phyloP scores from a whole-genome alignment of 2,329 filamentous ascomycete species.

The Penicillium sp. region DNA sequence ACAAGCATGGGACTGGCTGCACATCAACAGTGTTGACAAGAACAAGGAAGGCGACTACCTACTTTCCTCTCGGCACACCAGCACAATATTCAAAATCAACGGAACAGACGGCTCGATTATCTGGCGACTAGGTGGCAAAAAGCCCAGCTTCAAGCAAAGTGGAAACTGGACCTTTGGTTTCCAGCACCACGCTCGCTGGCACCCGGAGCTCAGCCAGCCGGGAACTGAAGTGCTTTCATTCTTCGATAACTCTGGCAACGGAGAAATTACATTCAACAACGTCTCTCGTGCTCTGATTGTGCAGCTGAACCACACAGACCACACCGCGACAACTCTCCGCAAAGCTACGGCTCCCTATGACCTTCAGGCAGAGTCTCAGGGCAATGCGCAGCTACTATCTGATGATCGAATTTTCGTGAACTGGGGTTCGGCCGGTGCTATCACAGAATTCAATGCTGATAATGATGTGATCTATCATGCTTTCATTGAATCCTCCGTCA shows the following conservation, averaged over 20 bases:
- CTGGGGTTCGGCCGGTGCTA: slow-evolving; percentile 29
- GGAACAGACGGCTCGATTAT: slow-evolving; percentile 29
- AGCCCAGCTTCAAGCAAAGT: slow-evolving; percentile 10
- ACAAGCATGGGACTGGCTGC: slow-evolving; percentile 34
- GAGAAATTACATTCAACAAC: slow-evolving; percentile 15
- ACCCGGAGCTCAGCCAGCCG: not conserved
- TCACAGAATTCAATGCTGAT: slow-evolving; percentile 27
- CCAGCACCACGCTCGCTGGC: slow-evolving; percentile 20
- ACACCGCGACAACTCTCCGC: slow-evolving; percentile 4
- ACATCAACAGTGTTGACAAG: slow-evolving; percentile 28
- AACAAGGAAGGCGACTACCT: slow-evolving; percentile 28
- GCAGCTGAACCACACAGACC: slow-evolving; percentile 8
- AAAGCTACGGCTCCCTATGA: slow-evolving; percentile 19
- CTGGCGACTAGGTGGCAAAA: slow-evolving; percentile 30
- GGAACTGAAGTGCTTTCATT: slow-evolving; percentile 19
- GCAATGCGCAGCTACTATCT: slow-evolving; percentile 31
- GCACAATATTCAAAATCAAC: slow-evolving; percentile 30
- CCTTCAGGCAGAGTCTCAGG: slow-evolving; percentile 23
- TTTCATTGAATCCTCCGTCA: slow-evolving; percentile 36
- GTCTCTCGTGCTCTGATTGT: slow-evolving; percentile 28
- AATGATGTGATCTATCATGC: slow-evolving; percentile 37
- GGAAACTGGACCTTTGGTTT: slow-evolving; percentile 45
- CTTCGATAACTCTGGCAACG: slow-evolving; percentile 37
- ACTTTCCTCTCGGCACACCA: slow-evolving; percentile 29
- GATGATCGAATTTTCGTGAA: slow-evolving; percentile 30